Conservation (phyloP, 164 flowering plant species). For the Platanus orientalis region DNA sequence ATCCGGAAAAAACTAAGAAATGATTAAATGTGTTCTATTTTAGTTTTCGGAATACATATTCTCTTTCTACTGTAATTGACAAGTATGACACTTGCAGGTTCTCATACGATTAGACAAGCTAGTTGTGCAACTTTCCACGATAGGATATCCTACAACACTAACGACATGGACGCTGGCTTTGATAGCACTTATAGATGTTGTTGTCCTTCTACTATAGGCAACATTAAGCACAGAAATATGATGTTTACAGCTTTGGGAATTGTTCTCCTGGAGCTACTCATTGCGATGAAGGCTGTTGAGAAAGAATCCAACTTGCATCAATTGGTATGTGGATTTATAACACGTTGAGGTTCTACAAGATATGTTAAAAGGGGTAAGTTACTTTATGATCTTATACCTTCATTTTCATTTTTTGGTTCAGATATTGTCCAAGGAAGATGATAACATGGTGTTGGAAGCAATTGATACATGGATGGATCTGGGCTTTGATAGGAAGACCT, state of each 20-base stretch:
- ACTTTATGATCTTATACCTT: background rate
- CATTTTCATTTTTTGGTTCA: slow-evolving; percentile 18
- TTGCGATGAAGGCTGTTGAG: slow-evolving; percentile 91
- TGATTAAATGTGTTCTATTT: too few relatives aligned
- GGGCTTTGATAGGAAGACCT: slow-evolving; percentile 54
- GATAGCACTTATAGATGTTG: too few relatives aligned
- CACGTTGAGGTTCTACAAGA: too few relatives aligned
- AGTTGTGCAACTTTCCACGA: too few relatives aligned
- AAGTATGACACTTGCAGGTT: too few relatives aligned
- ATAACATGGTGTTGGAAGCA: slow-evolving; percentile 83
- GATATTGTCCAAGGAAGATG: slow-evolving; percentile 78
- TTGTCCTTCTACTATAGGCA: slow-evolving; percentile 92
- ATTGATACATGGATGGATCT: slow-evolving; percentile 85
- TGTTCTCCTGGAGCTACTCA: slow-evolving; percentile 87
- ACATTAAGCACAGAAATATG: slow-evolving; percentile 95
- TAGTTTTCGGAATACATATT: too few relatives aligned
- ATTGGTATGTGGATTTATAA: slow-evolving; percentile 41
- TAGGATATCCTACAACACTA: too few relatives aligned
- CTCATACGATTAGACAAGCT: too few relatives aligned
- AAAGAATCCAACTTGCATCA: slow-evolving; percentile 84
- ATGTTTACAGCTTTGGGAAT: slow-evolving; percentile 97
- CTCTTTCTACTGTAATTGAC: too few relatives aligned
- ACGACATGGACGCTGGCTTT: too few relatives aligned
- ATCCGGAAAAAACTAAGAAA: too few relatives aligned
- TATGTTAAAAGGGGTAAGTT: background rate